Evolutionary conservation across 805 yeast species (phyloP).

Genomic region (Tetrapisispora phaffii): DNA sequence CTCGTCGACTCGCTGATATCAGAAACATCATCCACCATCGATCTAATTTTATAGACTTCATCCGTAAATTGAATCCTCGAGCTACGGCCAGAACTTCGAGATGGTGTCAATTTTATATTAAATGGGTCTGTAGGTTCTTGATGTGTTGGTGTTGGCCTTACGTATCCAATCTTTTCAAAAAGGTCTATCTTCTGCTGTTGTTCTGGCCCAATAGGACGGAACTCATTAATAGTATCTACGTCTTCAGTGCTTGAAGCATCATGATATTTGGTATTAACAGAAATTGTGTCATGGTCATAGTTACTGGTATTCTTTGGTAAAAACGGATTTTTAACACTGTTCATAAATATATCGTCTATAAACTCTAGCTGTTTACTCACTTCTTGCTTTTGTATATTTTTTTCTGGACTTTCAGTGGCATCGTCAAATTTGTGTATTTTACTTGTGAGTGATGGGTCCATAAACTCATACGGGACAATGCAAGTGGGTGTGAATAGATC

Average conservation of each 20-base stretch:
- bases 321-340: conserved; percentile 21
- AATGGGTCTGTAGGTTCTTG: conserved; percentile 13
- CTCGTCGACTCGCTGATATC: neutral
- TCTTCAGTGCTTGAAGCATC: conserved; percentile 10
- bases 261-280: conserved; percentile 1
- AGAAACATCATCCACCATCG: conserved; percentile 18
- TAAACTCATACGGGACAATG: conserved; percentile 28
- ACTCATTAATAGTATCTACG: conserved; percentile 19
- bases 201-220: conserved; percentile 23
- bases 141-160: conserved; percentile 21
- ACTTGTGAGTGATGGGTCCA: conserved; percentile 20
- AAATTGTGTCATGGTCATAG: neutral
- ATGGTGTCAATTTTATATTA: conserved; percentile 7
- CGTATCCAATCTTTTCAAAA: conserved; percentile 25
- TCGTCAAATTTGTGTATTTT: conserved; percentile 7
- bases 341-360: conserved; percentile 7
- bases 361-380: conserved; percentile 9
- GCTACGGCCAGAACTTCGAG: conserved; percentile 17
- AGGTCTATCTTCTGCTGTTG: conserved; percentile 16
- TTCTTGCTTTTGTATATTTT: neutral
- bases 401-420: no score
- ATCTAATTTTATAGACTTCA: conserved; percentile 25
- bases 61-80: conserved; percentile 24
- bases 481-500: conserved; percentile 23
- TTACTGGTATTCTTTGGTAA: conserved; percentile 1